Evolutionary conservation across 495 filamentous ascomycete genomes (phyloP).

Genomic region (Parmelia sp.): DNA sequence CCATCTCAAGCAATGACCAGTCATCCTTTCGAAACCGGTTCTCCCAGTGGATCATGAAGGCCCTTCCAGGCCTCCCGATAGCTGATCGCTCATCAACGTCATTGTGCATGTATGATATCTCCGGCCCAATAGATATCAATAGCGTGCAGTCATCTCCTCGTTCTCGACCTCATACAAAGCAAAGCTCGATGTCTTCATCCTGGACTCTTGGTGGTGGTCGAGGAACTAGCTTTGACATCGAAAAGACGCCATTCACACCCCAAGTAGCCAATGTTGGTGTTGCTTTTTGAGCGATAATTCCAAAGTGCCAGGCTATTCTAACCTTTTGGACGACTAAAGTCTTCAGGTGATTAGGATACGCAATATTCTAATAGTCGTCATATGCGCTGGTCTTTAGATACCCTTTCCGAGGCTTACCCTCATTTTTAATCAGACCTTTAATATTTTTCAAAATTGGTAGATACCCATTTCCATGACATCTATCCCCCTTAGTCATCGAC

Average conservation of each 20-base stretch:
- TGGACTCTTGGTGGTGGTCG: slow-evolving; percentile 8
- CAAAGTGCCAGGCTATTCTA: neutral
- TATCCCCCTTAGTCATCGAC: neutral
- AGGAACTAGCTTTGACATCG: slow-evolving; percentile 1
- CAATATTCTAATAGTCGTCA: neutral
- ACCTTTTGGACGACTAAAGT: neutral
- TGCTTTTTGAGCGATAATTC: slow-evolving; percentile 6
- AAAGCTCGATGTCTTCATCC: slow-evolving; percentile 15
- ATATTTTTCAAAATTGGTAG: neutral
- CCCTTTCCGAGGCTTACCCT: slow-evolving; percentile 18
- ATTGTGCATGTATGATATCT: neutral
- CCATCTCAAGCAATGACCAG: slow-evolving; percentile 1
- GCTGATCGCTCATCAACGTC: slow-evolving; percentile 1
- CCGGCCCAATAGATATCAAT: slow-evolving; percentile 1
- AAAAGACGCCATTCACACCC: slow-evolving; percentile 11
- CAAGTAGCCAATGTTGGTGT: slow-evolving; percentile 10
- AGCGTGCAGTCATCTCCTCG: neutral
- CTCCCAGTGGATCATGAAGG: slow-evolving; percentile 16
- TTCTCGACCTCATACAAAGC: slow-evolving; percentile 11
- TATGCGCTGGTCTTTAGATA: slow-evolving; percentile 14
- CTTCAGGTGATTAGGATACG: neutral
- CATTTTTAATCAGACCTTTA: neutral
- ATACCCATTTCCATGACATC: neutral
- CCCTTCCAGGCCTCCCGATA: neutral
- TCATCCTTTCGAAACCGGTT: slow-evolving; percentile 14